phyloP scores from a whole-genome alignment of 1,284 basidiomycete species.

The Kalmanozyma brasiliensis region DNA sequence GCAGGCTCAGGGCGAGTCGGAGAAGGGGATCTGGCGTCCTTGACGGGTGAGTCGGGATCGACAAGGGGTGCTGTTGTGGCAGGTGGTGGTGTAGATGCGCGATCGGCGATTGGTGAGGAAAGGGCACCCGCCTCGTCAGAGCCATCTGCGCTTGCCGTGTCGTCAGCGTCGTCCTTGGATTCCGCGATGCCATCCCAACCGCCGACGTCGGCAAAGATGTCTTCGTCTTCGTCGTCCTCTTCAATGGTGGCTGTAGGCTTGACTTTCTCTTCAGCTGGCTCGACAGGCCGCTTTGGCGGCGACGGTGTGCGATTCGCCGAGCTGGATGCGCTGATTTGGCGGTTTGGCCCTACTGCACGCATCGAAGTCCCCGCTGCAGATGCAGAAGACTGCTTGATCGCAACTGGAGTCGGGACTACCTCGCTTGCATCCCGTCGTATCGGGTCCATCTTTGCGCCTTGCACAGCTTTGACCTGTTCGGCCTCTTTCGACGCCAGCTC shows the following conservation, averaged over 20 bases:
- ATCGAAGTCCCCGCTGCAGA: too few species aligned
- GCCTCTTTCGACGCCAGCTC: background rate
- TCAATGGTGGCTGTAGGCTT: too few species aligned
- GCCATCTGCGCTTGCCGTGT: slow-evolving; percentile 53
- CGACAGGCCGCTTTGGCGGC: too few species aligned
- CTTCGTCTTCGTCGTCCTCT: slow-evolving; percentile 69
- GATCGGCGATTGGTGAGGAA: background rate
- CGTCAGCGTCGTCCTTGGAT: slow-evolving; percentile 51
- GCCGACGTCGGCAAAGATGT: slow-evolving; percentile 85
- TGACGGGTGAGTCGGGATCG: too few species aligned
- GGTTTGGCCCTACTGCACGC: too few species aligned
- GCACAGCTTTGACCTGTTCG: too few species aligned
- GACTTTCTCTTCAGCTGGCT: slow-evolving; percentile 4
- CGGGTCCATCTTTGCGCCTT: background rate
- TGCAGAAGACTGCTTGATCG: background rate
- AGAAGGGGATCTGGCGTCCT: too few species aligned
- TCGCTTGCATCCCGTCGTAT: background rate
- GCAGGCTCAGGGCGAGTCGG: background rate
- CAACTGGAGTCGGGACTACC: background rate
- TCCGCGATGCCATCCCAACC: slow-evolving; percentile 77
- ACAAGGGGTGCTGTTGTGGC: background rate
- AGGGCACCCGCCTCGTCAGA: background rate
- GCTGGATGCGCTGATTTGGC: too few species aligned
- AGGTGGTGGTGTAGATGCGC: slow-evolving; percentile 1
- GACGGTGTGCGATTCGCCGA: too few species aligned